Evolutionary conservation across 225 moss, liverwort and hornwort genomes (phyloP).

Genomic region (Physcomitrellopsis africana): DNA sequence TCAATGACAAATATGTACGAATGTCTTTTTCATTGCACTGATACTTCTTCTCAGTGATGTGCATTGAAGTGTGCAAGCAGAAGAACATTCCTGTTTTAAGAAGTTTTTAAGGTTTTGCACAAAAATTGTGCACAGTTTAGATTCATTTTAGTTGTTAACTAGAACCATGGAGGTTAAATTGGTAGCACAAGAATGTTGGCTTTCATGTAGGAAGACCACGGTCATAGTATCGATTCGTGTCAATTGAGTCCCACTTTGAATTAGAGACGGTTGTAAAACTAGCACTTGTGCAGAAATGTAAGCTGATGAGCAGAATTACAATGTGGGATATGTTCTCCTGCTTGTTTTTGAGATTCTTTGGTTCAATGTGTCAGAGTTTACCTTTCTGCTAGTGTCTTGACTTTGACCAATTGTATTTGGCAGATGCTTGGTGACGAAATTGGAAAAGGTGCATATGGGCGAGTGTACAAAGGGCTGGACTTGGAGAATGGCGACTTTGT

Average conservation of each 20-base stretch:
- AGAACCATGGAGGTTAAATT: background rate
- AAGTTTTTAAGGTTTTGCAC: background rate
- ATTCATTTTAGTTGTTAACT: background rate
- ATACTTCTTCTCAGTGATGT: background rate
- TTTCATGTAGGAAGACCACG: background rate
- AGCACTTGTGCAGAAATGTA: background rate
- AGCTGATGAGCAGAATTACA: background rate
- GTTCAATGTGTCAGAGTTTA: background rate
- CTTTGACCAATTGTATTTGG: conserved; percentile 7
- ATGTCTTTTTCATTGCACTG: background rate
- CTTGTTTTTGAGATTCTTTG: background rate
- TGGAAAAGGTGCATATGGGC: conserved; percentile 84
- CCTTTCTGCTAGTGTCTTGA: conserved; percentile 2
- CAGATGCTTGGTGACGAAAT: conserved; percentile 89
- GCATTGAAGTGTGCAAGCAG: background rate
- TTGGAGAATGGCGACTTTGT: conserved; percentile 88
- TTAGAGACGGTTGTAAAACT: background rate
- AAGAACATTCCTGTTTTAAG: background rate
- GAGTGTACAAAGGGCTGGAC: conserved; percentile 81
- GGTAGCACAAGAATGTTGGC: background rate
- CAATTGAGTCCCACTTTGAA: background rate
- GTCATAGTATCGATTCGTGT: background rate
- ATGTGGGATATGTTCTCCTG: background rate
- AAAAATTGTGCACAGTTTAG: background rate
- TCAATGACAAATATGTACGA: conserved; percentile 42